Conservation (phyloP, 805 yeast genomes). For the Saturnispora sanitii region DNA sequence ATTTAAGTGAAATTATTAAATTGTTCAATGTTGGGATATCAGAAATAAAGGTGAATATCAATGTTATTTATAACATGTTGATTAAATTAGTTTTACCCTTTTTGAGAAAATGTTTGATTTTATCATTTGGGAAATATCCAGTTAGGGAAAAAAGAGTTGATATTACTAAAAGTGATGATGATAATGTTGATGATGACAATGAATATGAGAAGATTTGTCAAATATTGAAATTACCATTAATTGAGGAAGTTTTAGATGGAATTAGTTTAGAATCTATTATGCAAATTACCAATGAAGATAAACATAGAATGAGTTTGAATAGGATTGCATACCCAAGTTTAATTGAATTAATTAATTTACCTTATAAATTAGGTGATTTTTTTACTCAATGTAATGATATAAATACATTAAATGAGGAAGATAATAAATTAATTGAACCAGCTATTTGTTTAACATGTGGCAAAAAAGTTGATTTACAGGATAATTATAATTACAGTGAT, state of each 20-base stretch:
- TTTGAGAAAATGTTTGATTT: slow-evolving; percentile 51
- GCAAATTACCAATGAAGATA: slow-evolving; percentile 8
- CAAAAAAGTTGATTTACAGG: slow-evolving; percentile 55
- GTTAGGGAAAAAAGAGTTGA: slow-evolving; percentile 1
- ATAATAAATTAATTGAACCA: slow-evolving; percentile 46
- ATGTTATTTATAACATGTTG: slow-evolving; percentile 42
- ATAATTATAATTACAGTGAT: slow-evolving; percentile 44
- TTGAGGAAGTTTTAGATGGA: slow-evolving; percentile 22
- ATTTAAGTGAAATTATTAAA: slow-evolving; percentile 14
- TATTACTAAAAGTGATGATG: too few species aligned
- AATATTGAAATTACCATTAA: slow-evolving; percentile 37
- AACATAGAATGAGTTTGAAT: slow-evolving; percentile 9
- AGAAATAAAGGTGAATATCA: slow-evolving; percentile 25
- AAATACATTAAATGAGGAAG: slow-evolving; percentile 36
- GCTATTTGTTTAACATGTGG: slow-evolving; percentile 86
- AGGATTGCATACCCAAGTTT: slow-evolving; percentile 55
- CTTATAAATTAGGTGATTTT: slow-evolving; percentile 55
- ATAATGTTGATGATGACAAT: slow-evolving; percentile 15
- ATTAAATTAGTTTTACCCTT: slow-evolving; percentile 54
- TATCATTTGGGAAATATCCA: slow-evolving; percentile 27
- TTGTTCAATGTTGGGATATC: slow-evolving; percentile 19
- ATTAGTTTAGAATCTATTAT: slow-evolving; percentile 13
- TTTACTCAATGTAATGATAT: slow-evolving; percentile 54
- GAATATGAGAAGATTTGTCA: slow-evolving; percentile 49
- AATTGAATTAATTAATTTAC: slow-evolving; percentile 52